These are phyloP conservation scores for Ochetophila trinervis DNA, from an alignment of 306 rosid genomes.

Conservation along the genomic window DNA sequence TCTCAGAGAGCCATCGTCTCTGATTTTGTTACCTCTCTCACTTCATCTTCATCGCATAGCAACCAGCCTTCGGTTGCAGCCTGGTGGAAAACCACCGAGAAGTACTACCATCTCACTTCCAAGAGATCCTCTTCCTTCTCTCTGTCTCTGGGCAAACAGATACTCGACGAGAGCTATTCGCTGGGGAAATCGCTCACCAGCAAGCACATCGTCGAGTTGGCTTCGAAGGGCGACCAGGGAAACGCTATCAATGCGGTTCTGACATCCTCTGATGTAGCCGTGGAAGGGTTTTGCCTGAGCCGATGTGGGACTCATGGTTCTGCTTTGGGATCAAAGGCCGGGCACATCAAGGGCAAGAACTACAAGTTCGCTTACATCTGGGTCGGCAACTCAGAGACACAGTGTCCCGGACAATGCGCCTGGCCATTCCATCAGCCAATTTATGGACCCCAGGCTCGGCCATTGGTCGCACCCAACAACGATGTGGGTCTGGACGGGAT, in stretches of 20 bases:
- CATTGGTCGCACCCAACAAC: slow-evolving; percentile 60
- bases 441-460: slow-evolving; percentile 57
- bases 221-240: slow-evolving; percentile 54
- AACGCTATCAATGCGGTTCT: slow-evolving; percentile 69
- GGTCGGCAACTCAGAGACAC: slow-evolving; percentile 75
- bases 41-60: slow-evolving; percentile 19
- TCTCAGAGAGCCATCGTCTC: slow-evolving; percentile 66
- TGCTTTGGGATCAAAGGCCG: background rate
- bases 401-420: slow-evolving; percentile 76
- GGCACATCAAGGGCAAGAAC: slow-evolving; percentile 30
- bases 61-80: slow-evolving; percentile 57
- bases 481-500: slow-evolving; percentile 70
- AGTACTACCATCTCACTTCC: slow-evolving; percentile 52
- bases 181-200: slow-evolving; percentile 59
- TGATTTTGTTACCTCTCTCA: slow-evolving; percentile 61
- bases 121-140: slow-evolving; percentile 33
- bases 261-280: slow-evolving; percentile 66
- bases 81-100: slow-evolving; percentile 88
- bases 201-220: slow-evolving; percentile 46
- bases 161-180: slow-evolving; percentile 52
- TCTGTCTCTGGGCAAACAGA: slow-evolving; percentile 44
- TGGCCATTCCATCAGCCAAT: slow-evolving; percentile 72
- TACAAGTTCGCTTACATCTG: slow-evolving; percentile 65
- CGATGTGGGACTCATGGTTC: slow-evolving; percentile 83
- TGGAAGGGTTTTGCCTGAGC: slow-evolving; percentile 60